phyloP scores from a whole-genome alignment of 139 green algal species.

The Chlorella sorokiniana region DNA sequence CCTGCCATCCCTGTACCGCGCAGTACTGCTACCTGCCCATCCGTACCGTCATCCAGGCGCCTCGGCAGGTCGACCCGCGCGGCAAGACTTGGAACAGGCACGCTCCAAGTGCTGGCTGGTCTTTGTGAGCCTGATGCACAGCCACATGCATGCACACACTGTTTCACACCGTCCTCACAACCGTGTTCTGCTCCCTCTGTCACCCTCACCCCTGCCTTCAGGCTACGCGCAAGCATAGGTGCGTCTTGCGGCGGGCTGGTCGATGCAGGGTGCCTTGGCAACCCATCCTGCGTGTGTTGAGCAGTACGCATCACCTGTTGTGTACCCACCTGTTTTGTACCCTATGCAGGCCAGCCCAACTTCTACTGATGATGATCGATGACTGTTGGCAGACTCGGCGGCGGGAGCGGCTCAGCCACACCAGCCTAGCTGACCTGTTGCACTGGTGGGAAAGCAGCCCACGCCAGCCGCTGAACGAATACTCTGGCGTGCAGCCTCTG shows the following conservation, averaged over 20 bases:
- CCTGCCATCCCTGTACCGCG: neutral
- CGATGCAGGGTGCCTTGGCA: neutral
- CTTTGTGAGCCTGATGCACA: too few species aligned
- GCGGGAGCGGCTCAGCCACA: neutral
- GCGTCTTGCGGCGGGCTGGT: neutral
- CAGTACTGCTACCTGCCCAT: constrained; percentile 90
- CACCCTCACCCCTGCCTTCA: neutral
- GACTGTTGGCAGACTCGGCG: neutral
- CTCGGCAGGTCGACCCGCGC: constrained; percentile 79
- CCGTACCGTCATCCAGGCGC: constrained; percentile 83
- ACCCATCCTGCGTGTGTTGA: neutral
- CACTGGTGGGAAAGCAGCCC: too few species aligned
- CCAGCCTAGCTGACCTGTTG: too few species aligned
- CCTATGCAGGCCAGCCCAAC: constrained; percentile 70
- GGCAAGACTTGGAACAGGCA: constrained; percentile 89
- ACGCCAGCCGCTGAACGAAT: too few species aligned
- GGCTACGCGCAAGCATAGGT: constrained; percentile 8
- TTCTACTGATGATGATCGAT: constrained; percentile 48
- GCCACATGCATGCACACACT: too few species aligned
- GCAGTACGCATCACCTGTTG: neutral
- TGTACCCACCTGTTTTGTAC: neutral
- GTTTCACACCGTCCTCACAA: neutral
- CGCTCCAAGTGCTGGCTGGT: too few species aligned
- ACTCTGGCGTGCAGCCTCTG: too few species aligned
- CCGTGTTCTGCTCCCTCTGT: neutral